Evolutionary conservation across 192 early-diverging fungal genomes (phyloP).

Genomic region (Dimargaris cristalligena): DNA sequence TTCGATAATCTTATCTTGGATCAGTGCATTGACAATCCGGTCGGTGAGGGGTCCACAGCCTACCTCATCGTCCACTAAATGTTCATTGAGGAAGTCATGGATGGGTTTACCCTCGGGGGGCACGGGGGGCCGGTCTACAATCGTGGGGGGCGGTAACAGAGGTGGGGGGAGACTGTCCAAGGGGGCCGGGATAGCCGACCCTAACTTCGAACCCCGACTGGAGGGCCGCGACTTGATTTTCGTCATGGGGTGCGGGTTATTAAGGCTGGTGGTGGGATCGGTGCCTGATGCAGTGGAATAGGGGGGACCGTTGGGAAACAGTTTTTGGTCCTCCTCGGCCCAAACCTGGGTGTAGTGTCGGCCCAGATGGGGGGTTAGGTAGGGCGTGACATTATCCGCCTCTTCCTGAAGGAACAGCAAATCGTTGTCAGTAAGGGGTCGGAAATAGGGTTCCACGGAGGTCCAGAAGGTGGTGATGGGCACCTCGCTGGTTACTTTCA

Average conservation of each 20-base stretch:
- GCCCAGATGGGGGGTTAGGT: constrained; percentile 67
- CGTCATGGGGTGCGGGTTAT: too few species aligned
- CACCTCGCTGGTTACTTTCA: constrained; percentile 61
- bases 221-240: not conserved
- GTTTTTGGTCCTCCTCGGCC: constrained; percentile 47
- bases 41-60: constrained; percentile 61
- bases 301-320: constrained; percentile 29
- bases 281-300: not conserved
- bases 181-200: too few species aligned
- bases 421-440: constrained; percentile 66
- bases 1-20: constrained; percentile 45
- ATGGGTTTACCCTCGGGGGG: constrained; percentile 5
- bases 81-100: constrained; percentile 29
- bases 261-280: constrained; percentile 14
- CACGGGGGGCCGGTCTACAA: too few species aligned
- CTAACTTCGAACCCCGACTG: too few species aligned
- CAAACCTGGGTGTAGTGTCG: constrained; percentile 49
- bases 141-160: too few species aligned
- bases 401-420: constrained; percentile 41
- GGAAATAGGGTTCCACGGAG: constrained; percentile 71
- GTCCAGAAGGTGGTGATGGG: constrained; percentile 71
- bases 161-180: too few species aligned
- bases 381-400: constrained; percentile 48
- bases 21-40: constrained; percentile 47
- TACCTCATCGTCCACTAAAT: constrained; percentile 37